Conservation (phyloP, 805 yeast genomes). For the Metschnikowia kunwiensis region DNA sequence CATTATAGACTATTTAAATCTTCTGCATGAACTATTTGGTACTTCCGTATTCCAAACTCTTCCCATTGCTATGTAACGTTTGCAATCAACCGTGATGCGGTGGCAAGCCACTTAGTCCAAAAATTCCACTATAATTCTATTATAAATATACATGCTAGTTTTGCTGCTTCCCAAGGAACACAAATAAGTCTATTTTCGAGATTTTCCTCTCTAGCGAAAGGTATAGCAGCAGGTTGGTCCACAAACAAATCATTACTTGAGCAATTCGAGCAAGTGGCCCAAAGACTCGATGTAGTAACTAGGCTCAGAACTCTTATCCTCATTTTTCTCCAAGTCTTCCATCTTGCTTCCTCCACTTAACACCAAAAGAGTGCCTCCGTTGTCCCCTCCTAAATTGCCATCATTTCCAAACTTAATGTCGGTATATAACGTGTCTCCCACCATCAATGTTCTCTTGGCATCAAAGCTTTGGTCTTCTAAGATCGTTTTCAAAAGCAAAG, state of each 20-base stretch:
- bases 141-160: too few species aligned
- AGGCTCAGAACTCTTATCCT: constrained; percentile 24
- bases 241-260: background rate
- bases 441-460: constrained; percentile 32
- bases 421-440: constrained; percentile 42
- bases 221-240: too few species aligned
- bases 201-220: too few species aligned
- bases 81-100: too few species aligned
- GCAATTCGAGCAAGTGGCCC: constrained; percentile 25
- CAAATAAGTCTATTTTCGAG: too few species aligned
- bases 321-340: constrained; percentile 22
- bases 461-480: constrained; percentile 27
- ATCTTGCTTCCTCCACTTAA: constrained; percentile 36
- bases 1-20: too few species aligned
- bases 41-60: too few species aligned
- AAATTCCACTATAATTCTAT: too few species aligned
- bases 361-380: constrained; percentile 32
- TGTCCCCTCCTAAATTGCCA: constrained; percentile 31
- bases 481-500: constrained; percentile 29
- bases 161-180: too few species aligned
- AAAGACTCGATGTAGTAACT: constrained; percentile 31
- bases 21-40: too few species aligned
- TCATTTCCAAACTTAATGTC: constrained; percentile 44
- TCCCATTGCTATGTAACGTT: too few species aligned
- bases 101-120: too few species aligned